These are phyloP conservation scores for Laburnicola sp. DNA, from an alignment of 2,329 filamentous ascomycete species.

Conservation along the genomic window DNA sequence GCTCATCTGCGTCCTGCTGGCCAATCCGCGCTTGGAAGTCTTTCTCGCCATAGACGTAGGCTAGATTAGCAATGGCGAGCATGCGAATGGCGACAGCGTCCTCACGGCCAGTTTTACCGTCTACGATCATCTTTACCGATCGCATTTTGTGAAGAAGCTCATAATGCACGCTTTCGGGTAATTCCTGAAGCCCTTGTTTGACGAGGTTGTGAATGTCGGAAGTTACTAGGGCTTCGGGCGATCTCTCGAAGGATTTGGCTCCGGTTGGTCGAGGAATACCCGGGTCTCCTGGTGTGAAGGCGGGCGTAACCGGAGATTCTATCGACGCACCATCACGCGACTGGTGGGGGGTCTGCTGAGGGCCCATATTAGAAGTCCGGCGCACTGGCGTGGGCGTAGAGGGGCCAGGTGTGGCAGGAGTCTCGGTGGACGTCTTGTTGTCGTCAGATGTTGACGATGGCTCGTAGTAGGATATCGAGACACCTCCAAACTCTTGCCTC, in stretches of 20 bases:
- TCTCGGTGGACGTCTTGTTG: slow-evolving; percentile 32
- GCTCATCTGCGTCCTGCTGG: slow-evolving; percentile 85
- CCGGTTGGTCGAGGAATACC: slow-evolving; percentile 31
- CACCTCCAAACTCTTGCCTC: slow-evolving; percentile 79
- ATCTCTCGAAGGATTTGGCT: slow-evolving; percentile 61
- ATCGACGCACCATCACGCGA: slow-evolving; percentile 50
- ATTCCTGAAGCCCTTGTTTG: slow-evolving; percentile 53
- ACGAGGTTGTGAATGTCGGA: slow-evolving; percentile 50
- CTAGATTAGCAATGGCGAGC: slow-evolving; percentile 85
- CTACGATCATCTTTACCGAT: slow-evolving; percentile 76
- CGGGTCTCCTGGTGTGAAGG: slow-evolving; percentile 40
- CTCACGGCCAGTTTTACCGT: slow-evolving; percentile 67
- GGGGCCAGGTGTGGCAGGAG: slow-evolving; percentile 68
- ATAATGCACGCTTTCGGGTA: slow-evolving; percentile 75
- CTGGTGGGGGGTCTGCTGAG: slow-evolving; percentile 56
- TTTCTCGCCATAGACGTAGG: slow-evolving; percentile 81
- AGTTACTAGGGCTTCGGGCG: slow-evolving; percentile 52
- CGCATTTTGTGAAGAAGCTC: slow-evolving; percentile 84
- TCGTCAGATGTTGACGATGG: slow-evolving; percentile 40
- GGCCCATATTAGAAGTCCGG: slow-evolving; percentile 60
- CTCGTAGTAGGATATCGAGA: slow-evolving; percentile 79
- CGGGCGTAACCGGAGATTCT: slow-evolving; percentile 56
- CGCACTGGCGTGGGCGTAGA: slow-evolving; percentile 76
- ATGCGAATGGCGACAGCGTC: slow-evolving; percentile 79
- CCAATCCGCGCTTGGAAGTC: slow-evolving; percentile 86